Evolutionary conservation across 2,329 filamentous ascomycete species (phyloP).

Genomic region (Cadophora sp.): DNA sequence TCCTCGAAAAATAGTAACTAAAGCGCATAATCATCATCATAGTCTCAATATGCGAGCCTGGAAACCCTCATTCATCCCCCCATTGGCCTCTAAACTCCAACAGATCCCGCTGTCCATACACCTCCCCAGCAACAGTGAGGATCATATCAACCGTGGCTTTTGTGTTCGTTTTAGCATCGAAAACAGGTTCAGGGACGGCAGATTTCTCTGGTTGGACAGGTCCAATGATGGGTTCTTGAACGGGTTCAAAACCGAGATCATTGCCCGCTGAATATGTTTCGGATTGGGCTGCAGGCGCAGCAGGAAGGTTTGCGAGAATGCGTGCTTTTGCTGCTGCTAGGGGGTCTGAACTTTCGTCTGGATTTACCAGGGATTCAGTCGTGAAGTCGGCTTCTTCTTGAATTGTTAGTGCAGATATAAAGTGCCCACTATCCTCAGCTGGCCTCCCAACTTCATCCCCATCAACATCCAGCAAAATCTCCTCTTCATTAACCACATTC

Average conservation of each 20-base stretch:
- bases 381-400: not conserved
- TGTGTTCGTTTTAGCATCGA: constrained; percentile 45
- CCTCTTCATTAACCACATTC: constrained; percentile 16
- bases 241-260: not conserved
- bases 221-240: constrained; percentile 28
- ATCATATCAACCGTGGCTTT: constrained; percentile 89
- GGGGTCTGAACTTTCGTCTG: constrained; percentile 20
- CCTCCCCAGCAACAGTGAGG: constrained; percentile 83
- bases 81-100: constrained; percentile 73
- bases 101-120: constrained; percentile 88
- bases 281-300: not conserved
- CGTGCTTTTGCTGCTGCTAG: constrained; percentile 52
- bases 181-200: not conserved
- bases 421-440: not conserved
- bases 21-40: not conserved
- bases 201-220: constrained; percentile 4
- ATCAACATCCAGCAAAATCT: constrained; percentile 25
- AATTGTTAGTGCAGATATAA: not conserved
- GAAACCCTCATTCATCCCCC: constrained; percentile 53
- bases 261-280: not conserved
- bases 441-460: constrained; percentile 11
- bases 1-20: not conserved
- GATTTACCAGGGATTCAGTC: not conserved
- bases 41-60: not conserved
- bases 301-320: constrained; percentile 45